These are phyloP conservation scores for Stentor roeselii DNA, from an alignment of 73 alveolate genomes.

Conservation along the genomic window DNA sequence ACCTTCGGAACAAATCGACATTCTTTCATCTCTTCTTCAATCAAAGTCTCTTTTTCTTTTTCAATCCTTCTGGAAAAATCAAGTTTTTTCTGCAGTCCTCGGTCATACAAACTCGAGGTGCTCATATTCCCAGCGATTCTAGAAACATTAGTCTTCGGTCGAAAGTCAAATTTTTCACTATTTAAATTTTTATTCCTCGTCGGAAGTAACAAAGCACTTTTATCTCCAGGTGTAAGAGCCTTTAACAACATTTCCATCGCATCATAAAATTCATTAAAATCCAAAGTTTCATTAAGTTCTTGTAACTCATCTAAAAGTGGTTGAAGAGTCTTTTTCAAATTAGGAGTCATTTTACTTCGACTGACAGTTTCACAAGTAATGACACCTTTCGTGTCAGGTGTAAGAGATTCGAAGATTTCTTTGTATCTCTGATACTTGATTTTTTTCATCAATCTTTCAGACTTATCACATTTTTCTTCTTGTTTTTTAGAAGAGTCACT, in stretches of 20 bases:
- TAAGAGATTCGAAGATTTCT: not conserved
- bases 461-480: not conserved
- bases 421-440: conserved; percentile 3
- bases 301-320: not conserved
- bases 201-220: conserved; percentile 5
- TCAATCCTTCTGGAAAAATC: not conserved
- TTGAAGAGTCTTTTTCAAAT: not conserved
- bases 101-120: not conserved
- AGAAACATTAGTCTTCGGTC: not conserved
- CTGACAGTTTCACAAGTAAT: not conserved
- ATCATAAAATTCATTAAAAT: conserved; percentile 3
- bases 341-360: not conserved
- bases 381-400: not conserved
- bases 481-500: too few species aligned
- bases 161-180: not conserved
- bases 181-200: not conserved
- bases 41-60: not conserved
- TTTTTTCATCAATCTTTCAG: not conserved
- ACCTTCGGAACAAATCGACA: not conserved
- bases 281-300: conserved; percentile 11
- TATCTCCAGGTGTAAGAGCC: not conserved
- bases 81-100: not conserved
- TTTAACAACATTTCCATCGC: conserved; percentile 21
- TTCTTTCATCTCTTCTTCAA: not conserved
- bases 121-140: not conserved